phyloP scores from a whole-genome alignment of 805 yeast species.

The Candida coquimbonensis region DNA sequence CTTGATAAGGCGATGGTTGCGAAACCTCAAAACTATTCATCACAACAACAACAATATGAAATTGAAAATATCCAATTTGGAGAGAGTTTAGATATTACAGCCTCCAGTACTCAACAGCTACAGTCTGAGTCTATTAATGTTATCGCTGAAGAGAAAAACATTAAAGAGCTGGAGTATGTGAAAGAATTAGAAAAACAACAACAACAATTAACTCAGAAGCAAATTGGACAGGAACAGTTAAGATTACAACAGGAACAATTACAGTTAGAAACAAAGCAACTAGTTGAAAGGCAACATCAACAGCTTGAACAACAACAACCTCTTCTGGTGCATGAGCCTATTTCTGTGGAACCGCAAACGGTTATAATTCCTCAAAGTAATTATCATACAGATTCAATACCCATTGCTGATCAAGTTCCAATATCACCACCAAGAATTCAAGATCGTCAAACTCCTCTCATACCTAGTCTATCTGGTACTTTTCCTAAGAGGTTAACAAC shows the following conservation, averaged over 20 bases:
- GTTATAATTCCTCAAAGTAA: not conserved
- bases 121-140: too few species aligned
- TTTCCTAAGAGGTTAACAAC: conserved; percentile 11
- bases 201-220: not conserved
- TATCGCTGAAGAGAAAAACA: too few species aligned
- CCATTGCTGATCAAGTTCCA: not conserved
- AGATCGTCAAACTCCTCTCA: not conserved
- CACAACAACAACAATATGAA: too few species aligned
- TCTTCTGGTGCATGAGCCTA: not conserved
- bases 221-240: not conserved
- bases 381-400: not conserved
- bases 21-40: conserved; percentile 4
- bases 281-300: not conserved
- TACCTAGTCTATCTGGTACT: too few species aligned
- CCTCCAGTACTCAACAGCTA: too few species aligned
- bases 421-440: not conserved
- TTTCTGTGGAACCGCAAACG: not conserved
- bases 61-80: too few species aligned
- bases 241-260: not conserved
- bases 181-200: not conserved
- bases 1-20: conserved; percentile 16
- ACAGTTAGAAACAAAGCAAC: too few species aligned
- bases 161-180: too few species aligned
- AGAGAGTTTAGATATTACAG: too few species aligned
- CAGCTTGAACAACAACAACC: not conserved